Evolutionary conservation across 2,329 filamentous ascomycete genomes (phyloP), one percentile per base, ranked within the genome.

Genomic region (Exophiala sideris): DNA sequence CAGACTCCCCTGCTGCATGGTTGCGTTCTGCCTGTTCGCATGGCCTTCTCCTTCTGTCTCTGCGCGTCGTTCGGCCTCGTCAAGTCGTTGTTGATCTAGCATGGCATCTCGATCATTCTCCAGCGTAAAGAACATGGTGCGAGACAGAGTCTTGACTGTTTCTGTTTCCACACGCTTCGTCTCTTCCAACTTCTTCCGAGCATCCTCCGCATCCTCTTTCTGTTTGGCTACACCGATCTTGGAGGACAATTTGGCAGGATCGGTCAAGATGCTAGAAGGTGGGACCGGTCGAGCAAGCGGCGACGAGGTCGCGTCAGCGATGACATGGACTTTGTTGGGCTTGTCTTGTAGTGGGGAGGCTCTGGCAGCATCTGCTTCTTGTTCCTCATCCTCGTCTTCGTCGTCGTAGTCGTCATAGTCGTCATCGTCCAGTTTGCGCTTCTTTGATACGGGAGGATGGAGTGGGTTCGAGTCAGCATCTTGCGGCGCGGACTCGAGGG

Each of bases 91-190:
- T 72, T 99, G 94, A 71, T 99, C 94, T 53, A 97, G 74, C 94
- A 99, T 97, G 45, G 94, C 94, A 65, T 92, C 90, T 51, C 89
- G 84, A 68, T 99, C 94, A 69, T 92, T 94, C 71, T 99, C 94
- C 32, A 97, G 79, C 1, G 94, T 96, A 71, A 96, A 92, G 71
- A 97, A 95, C 61, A 96, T 81, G 8, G 90, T 95, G 68, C 96
- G 87, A 71, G 96, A 97, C 72, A 88, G 94, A 65, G 85, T 83
- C 73, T 91, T 91, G 40, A 90, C 94, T 47, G 88, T 87, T 67
- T 95, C 90, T 67, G 96, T 92, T 45, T 89, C 91, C 29, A 88
- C 89, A 69, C 87, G 91, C 69, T 94, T 94, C 63, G 90, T 89
- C 67, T 95, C 89, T 71, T 97, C 91, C 60, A 97, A 74, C 71